Conservation (phyloP, 116 monocot genomes). For the Cymodocea nodosa region DNA sequence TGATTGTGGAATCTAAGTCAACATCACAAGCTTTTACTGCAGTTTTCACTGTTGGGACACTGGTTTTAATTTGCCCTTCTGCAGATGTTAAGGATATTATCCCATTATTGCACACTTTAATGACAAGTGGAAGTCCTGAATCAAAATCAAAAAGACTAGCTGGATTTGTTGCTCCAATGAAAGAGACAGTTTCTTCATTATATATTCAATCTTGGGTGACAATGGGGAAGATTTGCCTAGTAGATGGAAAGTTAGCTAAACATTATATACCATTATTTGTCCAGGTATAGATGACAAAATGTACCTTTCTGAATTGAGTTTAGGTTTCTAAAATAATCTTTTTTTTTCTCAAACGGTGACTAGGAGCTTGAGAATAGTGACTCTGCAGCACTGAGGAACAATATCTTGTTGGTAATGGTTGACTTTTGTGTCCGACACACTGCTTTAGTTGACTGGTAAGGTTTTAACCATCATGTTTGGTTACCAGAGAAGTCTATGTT, state of each 20-base stretch:
- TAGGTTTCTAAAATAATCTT: neutral
- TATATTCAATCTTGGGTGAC: constrained; percentile 90
- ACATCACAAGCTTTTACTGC: constrained; percentile 49
- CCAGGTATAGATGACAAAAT: constrained; percentile 35
- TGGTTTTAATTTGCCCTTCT: constrained; percentile 61
- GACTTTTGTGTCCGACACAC: constrained; percentile 97
- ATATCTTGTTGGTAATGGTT: constrained; percentile 78
- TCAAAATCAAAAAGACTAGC: constrained; percentile 42
- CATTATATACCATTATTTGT: constrained; percentile 88
- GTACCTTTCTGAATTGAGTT: neutral
- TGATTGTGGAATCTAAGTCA: constrained; percentile 11
- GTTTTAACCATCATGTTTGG: neutral
- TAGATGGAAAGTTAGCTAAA: constrained; percentile 77
- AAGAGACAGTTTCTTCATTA: constrained; percentile 51
- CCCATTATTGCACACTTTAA: constrained; percentile 65
- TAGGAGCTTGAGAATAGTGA: constrained; percentile 93
- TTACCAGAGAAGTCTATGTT: no score
- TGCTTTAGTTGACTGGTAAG: constrained; percentile 89
- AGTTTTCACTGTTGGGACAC: constrained; percentile 73
- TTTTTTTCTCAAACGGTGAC: constrained; percentile 3
- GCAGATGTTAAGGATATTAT: constrained; percentile 47
- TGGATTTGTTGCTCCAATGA: constrained; percentile 30
- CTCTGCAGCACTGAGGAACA: constrained; percentile 75
- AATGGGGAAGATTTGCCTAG: constrained; percentile 92
- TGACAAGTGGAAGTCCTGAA: constrained; percentile 50